Base-by-base conservation (phyloP, 1,284 basidiomycete species). In the Marasmius oreades region DNA sequence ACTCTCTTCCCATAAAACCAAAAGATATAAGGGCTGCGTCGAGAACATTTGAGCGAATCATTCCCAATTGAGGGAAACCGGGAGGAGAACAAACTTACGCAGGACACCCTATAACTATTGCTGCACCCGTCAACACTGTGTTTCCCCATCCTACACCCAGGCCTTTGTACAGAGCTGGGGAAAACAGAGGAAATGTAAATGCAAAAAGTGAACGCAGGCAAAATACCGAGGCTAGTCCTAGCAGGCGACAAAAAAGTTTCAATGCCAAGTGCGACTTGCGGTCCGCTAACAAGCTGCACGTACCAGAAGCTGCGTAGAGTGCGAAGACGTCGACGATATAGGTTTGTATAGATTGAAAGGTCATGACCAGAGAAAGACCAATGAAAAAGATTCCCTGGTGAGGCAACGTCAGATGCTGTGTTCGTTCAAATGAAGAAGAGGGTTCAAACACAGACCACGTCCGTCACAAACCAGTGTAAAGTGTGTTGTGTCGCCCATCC, bases 301-400 rank as follows among this genome's bases (percentile, higher is more conserved):
- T 57, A 80, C 79, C 81, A 33, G 83, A 85, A 8, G 85, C 86
- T 36, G 86, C 80, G 63, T 86, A 77, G 26, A 86, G 68, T 0
- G 85, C 82, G 67, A 88, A 90, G 0, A 82, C 70, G 61, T 88
- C 85, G 31, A 88, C 79, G 55, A 88, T 73, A 59, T 90, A 86
- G 0, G 78, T 81, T 63, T 84, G 82, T 18, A 84, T 81, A 4
- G 73, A 65, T 67, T 85, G 83, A 69, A 83, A 85, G 48, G 73
- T 74, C 22, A 85, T 69, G 48, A 85, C 80, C 42, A 78, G 70
- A 0, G 82, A 83, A 0, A 70, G 78, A 16, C 82, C 81, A 16
- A 85, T 71, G 39, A 78, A 66, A 0, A 73, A 78, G 51, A 86
- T 83, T 6, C 84, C 85, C 84, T 86, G 51, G 10, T 23, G 16